Base-by-base conservation (phyloP, 1,139 yeast species). In the Chernovozyma aurita region DNA sequence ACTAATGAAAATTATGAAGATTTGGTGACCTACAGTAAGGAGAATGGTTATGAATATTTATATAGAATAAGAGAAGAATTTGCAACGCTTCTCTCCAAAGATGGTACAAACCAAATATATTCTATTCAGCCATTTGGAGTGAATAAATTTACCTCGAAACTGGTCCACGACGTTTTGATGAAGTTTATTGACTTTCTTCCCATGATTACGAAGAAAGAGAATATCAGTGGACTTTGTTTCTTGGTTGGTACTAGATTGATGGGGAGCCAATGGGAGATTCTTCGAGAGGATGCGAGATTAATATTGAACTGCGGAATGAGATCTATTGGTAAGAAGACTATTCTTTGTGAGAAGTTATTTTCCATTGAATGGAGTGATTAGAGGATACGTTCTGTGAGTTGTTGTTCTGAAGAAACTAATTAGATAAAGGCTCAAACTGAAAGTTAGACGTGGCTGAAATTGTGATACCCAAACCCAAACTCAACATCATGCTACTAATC, bases 261-360 rank as follows among this genome's bases (percentile, higher is more conserved):
- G 42, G 61, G 60, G 32, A 68, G 80, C 47, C 78, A 76, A 45
- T 80, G 82, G 80, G 78, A 77, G 35, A 63, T 78, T 24, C 75
- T 78, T 4, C 63, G 73, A 40, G 87, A 80, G 46, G 69, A 76
- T 46, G 78, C 83, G 2, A 70, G 70, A 42, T 59, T 81, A 42
- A 62, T 80, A 18, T 59, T 70, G 34, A 77, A 79, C 49, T 79
- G 85, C 57, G 73, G 75, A 11, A 69, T 69, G 35, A 59, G 86
- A 46, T 71, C 79, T 26, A 60, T 75, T 32, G 86, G 86, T 0
- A 67, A 68, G 42, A 50, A 59, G 27, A 66, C 67, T 27, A 61
- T 68, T 2, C 59, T 75, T 12, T 73, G 83, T 46, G 67, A 65
- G 35, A 72, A 73, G 42, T 69, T 80, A 70, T 80, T 78, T 16